A percentile compares a stretch with the other conserved stretches of the same genome.
Conservation (phyloP, 306 rosid genomes). For the Quercus aquifolioides region DNA sequence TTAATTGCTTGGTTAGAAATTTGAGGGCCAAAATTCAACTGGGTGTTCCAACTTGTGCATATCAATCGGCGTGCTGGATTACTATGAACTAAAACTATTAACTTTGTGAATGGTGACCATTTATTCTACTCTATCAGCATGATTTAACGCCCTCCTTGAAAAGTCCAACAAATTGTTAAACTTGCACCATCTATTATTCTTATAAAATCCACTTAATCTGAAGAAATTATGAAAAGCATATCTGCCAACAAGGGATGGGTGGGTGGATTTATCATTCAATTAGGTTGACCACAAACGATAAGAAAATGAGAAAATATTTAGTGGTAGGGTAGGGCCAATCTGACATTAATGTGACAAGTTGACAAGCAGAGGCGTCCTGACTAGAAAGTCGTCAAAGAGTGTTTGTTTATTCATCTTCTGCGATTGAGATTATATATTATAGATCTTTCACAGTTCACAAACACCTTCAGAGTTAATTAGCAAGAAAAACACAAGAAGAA, state of each 20-base stretch:
- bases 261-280: neutral
- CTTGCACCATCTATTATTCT: too few relatives aligned
- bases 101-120: too few relatives aligned
- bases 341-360: neutral
- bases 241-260: neutral
- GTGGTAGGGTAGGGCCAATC: neutral
- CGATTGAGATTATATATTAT: neutral
- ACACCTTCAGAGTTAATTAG: neutral
- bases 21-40: too few relatives aligned
- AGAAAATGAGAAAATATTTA: neutral
- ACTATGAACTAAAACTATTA: too few relatives aligned
- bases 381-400: neutral
- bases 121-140: neutral
- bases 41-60: too few relatives aligned
- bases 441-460: neutral
- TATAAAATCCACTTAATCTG: too few relatives aligned
- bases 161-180: neutral
- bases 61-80: too few relatives aligned
- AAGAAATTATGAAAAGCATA: too few relatives aligned
- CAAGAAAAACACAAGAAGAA: neutral
- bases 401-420: neutral
- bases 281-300: conserved; percentile 5
- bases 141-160: neutral
- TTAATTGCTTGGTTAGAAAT: neutral
- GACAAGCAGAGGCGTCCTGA: neutral